Evolutionary conservation across 192 early-diverging fungal species (phyloP), one percentile per base, ranked within the genome.

Genomic region (Cetraspora pellucida): DNA sequence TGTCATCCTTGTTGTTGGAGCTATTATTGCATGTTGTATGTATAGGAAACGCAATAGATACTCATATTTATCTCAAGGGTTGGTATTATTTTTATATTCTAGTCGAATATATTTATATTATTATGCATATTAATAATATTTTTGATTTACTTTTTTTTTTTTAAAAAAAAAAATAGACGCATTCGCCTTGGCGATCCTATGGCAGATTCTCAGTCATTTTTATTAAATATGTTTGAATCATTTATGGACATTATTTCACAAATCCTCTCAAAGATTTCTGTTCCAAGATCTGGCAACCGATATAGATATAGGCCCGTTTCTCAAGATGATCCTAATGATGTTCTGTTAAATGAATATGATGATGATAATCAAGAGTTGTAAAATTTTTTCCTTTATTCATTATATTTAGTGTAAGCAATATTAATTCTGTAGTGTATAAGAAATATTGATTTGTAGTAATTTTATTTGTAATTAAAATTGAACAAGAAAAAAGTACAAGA

Each of bases 311-410:
- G 74, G 14, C 65, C 79, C 14, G 71, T 85, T 23, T 74, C 60
- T 46, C 82, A 83, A 30, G 83, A 85, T 58, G 73, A 81, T 25
- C 57, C 72, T 9, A 37, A 69, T 45, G 81, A 81, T 21, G 82
- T 84, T 14, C 59, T 84, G 37, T 65, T 84, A 67, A 81, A 84
- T 44, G 82, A 84, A 63, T 85, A 85, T 67, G 83, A 79, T 65
- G 21, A 25, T 37, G 66, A 69, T 69, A 69, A n/a, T 37, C 37
- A 37, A 37, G 37, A 37, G 1, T 37, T 37, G 7, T 37, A 37
- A 37, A 6, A 7, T 37, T 37, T 37, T 37, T 37, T n/a, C n/a
- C n/a, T n/a, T n/a, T n/a, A n/a, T n/a, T n/a, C n/a, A n/a, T n/a
- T n/a, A n/a, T n/a, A n/a, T n/a, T n/a, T n/a, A n/a, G n/a, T n/a